Evolutionary conservation across 208 protist genomes (phyloP).

Genomic region (Plasmodiophora brassicae): DNA sequence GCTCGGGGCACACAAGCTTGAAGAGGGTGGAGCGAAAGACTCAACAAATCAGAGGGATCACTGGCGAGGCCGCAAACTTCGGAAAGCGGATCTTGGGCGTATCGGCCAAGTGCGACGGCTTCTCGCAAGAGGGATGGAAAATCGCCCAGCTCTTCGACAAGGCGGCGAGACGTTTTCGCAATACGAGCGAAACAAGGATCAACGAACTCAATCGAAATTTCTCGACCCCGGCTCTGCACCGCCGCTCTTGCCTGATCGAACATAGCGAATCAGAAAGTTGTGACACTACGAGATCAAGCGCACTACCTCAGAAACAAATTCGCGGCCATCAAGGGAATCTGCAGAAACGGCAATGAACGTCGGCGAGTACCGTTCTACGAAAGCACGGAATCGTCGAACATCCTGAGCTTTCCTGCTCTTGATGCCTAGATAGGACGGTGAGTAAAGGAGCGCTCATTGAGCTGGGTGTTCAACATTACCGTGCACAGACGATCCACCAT

Average conservation of each 20-base stretch:
- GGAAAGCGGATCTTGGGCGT: slow-evolving; percentile 7
- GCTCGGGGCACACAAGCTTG: neutral
- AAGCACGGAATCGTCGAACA: neutral
- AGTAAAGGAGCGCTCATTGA: neutral
- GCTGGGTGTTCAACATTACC: neutral
- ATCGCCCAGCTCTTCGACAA: neutral
- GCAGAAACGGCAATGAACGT: neutral
- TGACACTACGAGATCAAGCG: neutral
- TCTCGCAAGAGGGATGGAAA: neutral
- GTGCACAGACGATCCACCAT: neutral
- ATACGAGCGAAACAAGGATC: neutral
- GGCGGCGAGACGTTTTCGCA: neutral
- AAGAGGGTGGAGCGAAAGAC: neutral
- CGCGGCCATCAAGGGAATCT: neutral
- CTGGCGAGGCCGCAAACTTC: neutral
- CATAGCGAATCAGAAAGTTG: neutral
- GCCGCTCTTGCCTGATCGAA: neutral
- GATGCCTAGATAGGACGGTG: neutral
- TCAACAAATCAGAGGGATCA: neutral
- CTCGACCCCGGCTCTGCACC: neutral
- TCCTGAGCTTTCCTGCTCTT: slow-evolving; percentile 14
- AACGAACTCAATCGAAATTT: neutral
- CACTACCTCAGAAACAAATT: neutral
- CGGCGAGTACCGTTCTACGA: slow-evolving; percentile 6
- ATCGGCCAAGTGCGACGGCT: neutral